Percentiles rank a stretch among this genome's conserved stretches.
These are phyloP conservation scores for Arthrinium puccinioides DNA, from an alignment of 2,329 filamentous ascomycete species.

Conservation along the genomic window DNA sequence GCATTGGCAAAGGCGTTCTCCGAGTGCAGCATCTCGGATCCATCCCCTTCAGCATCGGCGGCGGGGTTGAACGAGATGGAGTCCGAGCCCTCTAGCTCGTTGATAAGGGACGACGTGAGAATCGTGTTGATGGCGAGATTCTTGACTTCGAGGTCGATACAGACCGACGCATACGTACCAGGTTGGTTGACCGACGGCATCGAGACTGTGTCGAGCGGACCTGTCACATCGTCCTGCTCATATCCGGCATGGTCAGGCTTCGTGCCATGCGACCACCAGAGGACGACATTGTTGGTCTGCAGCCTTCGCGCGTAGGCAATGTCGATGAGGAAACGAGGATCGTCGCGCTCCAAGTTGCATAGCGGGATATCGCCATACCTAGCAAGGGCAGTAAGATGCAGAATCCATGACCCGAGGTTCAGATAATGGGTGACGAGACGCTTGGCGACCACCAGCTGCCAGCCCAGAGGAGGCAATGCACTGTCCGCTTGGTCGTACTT, in stretches of 20 bases:
- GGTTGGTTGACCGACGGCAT: conserved; percentile 94
- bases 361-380: conserved; percentile 90
- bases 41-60: conserved; percentile 53
- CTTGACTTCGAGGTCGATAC: conserved; percentile 87
- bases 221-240: conserved; percentile 83
- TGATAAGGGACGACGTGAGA: conserved; percentile 90
- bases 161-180: conserved; percentile 91
- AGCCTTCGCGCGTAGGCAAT: conserved; percentile 87
- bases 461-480: conserved; percentile 82
- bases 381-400: conserved; percentile 80
- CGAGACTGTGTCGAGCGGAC: conserved; percentile 74
- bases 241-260: conserved; percentile 93
- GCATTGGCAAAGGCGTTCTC: conserved; percentile 92
- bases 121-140: conserved; percentile 98
- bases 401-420: conserved; percentile 84
- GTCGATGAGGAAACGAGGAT: conserved; percentile 92
- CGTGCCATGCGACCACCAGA: conserved; percentile 92
- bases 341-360: conserved; percentile 91
- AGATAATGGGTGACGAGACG: conserved; percentile 85
- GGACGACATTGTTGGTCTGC: conserved; percentile 83
- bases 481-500: conserved; percentile 79
- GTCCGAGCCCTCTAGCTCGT: conserved; percentile 87
- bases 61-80: conserved; percentile 79
- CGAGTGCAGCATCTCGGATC: conserved; percentile 65
- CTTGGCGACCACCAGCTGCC: conserved; percentile 84